These are phyloP conservation scores for Loxodes magnus DNA, from an alignment of 73 alveolate species.

Conservation along the genomic window DNA sequence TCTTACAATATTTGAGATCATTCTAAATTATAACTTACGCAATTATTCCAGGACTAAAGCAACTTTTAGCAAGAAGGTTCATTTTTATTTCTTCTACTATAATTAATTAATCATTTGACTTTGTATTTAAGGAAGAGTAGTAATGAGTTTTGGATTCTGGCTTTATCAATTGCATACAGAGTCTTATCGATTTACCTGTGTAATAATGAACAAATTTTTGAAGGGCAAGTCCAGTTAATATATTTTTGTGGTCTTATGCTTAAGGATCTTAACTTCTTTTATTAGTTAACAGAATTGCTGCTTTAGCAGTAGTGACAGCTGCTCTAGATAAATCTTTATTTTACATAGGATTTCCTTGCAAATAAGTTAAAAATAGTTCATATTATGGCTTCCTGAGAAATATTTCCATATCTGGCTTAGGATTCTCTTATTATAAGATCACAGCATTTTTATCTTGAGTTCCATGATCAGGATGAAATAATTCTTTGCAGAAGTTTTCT, in stretches of 20 bases:
- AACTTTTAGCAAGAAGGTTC: constrained; percentile 73
- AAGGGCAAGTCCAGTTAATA: constrained; percentile 74
- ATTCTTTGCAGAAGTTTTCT: constrained; percentile 78
- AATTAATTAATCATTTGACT: constrained; percentile 53
- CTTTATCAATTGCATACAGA: constrained; percentile 78
- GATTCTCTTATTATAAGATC: constrained; percentile 63
- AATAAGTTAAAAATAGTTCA: constrained; percentile 63
- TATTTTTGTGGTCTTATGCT: constrained; percentile 87
- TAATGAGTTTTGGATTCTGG: constrained; percentile 91
- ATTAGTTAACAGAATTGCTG: constrained; percentile 77
- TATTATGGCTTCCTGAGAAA: constrained; percentile 77
- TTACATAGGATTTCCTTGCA: constrained; percentile 57
- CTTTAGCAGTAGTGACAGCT: constrained; percentile 78
- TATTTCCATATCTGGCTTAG: constrained; percentile 83
- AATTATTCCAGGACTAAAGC: constrained; percentile 93
- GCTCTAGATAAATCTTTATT: constrained; percentile 65
- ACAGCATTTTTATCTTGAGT: constrained; percentile 86
- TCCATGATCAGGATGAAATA: constrained; percentile 94
- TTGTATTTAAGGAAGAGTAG: constrained; percentile 37
- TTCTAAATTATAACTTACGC: constrained; percentile 46
- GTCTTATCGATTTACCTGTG: constrained; percentile 50
- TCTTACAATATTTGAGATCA: constrained; percentile 71
- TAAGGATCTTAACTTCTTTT: constrained; percentile 74
- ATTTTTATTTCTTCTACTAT: constrained; percentile 59
- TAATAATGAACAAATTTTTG: constrained; percentile 73